Percentiles rank a stretch among this genome's conserved stretches.
phyloP scores from a whole-genome alignment of 2,329 filamentous ascomycete species.

The Diaporthe caulivora region DNA sequence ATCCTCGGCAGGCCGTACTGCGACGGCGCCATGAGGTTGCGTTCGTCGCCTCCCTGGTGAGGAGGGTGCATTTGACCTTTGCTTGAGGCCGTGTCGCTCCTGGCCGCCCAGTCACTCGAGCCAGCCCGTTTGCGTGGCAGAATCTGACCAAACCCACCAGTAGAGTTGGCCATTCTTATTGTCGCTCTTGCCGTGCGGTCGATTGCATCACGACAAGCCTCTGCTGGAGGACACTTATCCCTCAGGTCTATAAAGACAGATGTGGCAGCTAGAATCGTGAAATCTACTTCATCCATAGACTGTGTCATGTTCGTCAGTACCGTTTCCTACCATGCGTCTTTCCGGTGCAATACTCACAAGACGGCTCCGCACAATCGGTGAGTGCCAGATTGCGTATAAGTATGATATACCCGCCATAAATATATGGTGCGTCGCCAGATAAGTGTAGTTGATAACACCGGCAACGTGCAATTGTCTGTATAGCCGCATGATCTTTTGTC shows the following conservation, averaged over 20 bases:
- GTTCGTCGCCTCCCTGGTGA: constrained; percentile 39
- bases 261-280: constrained; percentile 92
- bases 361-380: constrained; percentile 85
- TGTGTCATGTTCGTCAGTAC: constrained; percentile 50
- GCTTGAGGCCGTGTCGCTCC: constrained; percentile 45
- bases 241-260: constrained; percentile 93
- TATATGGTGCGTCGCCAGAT: constrained; percentile 92
- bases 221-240: constrained; percentile 93
- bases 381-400: constrained; percentile 98
- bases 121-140: constrained; percentile 31
- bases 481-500: constrained; percentile 89
- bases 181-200: constrained; percentile 96
- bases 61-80: constrained; percentile 43
- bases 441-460: constrained; percentile 94
- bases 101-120: constrained; percentile 48
- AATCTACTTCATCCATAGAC: constrained; percentile 97
- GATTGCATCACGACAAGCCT: constrained; percentile 94
- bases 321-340: background rate
- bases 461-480: constrained; percentile 91
- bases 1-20: constrained; percentile 36
- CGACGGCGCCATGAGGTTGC: background rate
- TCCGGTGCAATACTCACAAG: constrained; percentile 70
- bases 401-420: constrained; percentile 99
- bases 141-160: constrained; percentile 79
- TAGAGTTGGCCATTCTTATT: constrained; percentile 92